Conservation (phyloP, 148 eudicot species). For the Camellia japonica region DNA sequence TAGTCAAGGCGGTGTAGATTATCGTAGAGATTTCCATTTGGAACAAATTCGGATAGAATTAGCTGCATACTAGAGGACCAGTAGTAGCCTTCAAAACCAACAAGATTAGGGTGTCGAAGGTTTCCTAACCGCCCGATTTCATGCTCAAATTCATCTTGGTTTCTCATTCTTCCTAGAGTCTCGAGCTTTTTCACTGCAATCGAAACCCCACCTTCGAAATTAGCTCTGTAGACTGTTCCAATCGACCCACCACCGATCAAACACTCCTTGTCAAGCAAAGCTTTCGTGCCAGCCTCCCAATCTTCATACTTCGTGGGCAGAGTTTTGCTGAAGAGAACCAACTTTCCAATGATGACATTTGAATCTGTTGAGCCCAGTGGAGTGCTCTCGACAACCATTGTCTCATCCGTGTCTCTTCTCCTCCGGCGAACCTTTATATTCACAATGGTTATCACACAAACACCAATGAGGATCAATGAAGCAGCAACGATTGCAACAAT, state of each 20-base stretch:
- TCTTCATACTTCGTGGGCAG: slow-evolving; percentile 93
- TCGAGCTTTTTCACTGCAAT: slow-evolving; percentile 90
- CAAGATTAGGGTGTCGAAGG: slow-evolving; percentile 72
- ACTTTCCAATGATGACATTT: slow-evolving; percentile 75
- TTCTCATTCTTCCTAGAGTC: slow-evolving; percentile 75
- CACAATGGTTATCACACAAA: slow-evolving; percentile 63
- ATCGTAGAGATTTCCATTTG: slow-evolving; percentile 74
- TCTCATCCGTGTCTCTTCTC: slow-evolving; percentile 35
- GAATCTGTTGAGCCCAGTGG: slow-evolving; percentile 66
- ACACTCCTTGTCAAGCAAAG: slow-evolving; percentile 82
- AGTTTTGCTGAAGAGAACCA: slow-evolving; percentile 88
- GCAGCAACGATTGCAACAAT: slow-evolving; percentile 94
- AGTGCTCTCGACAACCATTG: slow-evolving; percentile 58
- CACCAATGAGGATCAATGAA: slow-evolving; percentile 67
- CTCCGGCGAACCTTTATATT: slow-evolving; percentile 64
- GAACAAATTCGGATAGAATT: slow-evolving; percentile 65
- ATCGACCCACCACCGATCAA: slow-evolving; percentile 73
- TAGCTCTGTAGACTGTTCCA: slow-evolving; percentile 76
- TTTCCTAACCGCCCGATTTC: slow-evolving; percentile 79
- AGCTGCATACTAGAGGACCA: slow-evolving; percentile 85
- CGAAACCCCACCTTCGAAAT: slow-evolving; percentile 73
- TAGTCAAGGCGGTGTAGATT: slow-evolving; percentile 62
- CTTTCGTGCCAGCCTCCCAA: slow-evolving; percentile 89
- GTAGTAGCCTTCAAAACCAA: slow-evolving; percentile 81
- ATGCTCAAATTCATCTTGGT: slow-evolving; percentile 89